These are phyloP conservation scores for Stachybotrys echinatus DNA, from an alignment of 2,329 filamentous ascomycete genomes.

Conservation along the genomic window DNA sequence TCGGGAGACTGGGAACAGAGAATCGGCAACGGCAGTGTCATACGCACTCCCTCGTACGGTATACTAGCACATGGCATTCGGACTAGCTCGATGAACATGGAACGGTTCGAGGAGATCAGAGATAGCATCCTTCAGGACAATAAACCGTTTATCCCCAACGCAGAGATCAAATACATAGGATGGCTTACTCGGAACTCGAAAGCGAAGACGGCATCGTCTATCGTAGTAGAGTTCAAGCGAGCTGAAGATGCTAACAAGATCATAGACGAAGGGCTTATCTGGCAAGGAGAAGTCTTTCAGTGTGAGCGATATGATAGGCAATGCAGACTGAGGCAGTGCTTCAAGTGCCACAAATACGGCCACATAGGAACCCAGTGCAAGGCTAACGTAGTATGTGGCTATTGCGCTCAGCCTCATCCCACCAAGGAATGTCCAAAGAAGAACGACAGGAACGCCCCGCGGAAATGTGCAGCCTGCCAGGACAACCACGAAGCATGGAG, in stretches of 20 bases:
- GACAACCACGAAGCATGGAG: neutral
- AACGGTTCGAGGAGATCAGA: neutral
- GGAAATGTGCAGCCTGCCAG: neutral
- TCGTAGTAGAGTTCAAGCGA: constrained; percentile 2
- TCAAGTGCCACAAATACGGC: too few species aligned
- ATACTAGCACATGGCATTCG: constrained; percentile 2
- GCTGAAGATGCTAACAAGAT: neutral
- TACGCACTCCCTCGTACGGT: neutral
- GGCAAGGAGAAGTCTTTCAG: too few species aligned
- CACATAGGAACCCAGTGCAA: too few species aligned
- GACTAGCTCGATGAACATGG: constrained; percentile 2
- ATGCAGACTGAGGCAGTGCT: too few species aligned
- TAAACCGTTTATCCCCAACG: too few species aligned
- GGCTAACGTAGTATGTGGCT: constrained; percentile 3
- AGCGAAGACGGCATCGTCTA: constrained; percentile 2
- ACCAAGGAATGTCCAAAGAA: neutral
- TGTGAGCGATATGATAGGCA: too few species aligned
- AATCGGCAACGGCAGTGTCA: neutral
- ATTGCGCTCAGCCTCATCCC: constrained; percentile 2
- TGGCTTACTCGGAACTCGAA: constrained; percentile 2
- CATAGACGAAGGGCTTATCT: too few species aligned
- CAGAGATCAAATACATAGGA: constrained; percentile 5
- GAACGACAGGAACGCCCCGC: neutral
- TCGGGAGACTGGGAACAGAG: neutral
- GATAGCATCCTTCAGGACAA: too few species aligned